A percentile compares a stretch with the other conserved stretches of the same genome.
Evolutionary conservation across 768 basidiomycete species (phyloP).

Genomic region (Rhodotorula babjevae): DNA sequence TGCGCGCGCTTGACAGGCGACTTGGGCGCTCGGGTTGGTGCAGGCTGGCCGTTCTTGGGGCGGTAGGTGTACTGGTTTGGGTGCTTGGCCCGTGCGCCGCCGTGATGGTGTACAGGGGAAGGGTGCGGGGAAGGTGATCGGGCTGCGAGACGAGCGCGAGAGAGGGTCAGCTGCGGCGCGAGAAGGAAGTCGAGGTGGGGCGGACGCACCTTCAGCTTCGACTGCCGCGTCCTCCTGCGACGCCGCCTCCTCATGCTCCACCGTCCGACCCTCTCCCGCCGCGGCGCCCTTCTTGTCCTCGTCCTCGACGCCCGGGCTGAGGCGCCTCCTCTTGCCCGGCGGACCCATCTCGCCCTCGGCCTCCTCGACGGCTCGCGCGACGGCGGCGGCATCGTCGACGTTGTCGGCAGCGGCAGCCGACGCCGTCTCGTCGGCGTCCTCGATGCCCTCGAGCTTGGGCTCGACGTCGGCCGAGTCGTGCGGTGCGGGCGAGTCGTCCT

Average conservation of each 20-base stretch:
- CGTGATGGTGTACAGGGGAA: neutral
- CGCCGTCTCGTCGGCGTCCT: neutral
- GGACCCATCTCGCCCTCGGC: neutral
- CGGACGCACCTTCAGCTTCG: conserved; percentile 50
- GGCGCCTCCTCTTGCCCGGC: neutral
- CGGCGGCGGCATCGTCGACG: neutral
- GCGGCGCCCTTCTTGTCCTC: neutral
- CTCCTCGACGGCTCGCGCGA: neutral
- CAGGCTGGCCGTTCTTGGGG: conserved; percentile 40
- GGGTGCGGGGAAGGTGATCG: conserved; percentile 13
- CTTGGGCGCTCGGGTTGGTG: neutral
- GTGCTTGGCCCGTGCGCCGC: conserved; percentile 47
- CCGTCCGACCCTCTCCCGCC: neutral
- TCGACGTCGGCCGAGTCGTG: neutral
- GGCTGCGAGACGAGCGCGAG: neutral
- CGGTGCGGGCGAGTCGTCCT: neutral
- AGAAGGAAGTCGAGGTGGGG: too few relatives aligned
- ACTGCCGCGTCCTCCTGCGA: conserved; percentile 7
- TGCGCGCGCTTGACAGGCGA: conserved; percentile 28
- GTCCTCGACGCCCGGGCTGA: neutral
- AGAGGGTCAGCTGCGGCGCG: neutral
- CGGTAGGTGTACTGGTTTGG: conserved; percentile 55
- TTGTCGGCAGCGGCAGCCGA: neutral
- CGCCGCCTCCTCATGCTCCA: neutral
- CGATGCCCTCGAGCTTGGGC: neutral